Conservation (phyloP, 768 basidiomycete genomes). For the Cystobasidium tubakii region DNA sequence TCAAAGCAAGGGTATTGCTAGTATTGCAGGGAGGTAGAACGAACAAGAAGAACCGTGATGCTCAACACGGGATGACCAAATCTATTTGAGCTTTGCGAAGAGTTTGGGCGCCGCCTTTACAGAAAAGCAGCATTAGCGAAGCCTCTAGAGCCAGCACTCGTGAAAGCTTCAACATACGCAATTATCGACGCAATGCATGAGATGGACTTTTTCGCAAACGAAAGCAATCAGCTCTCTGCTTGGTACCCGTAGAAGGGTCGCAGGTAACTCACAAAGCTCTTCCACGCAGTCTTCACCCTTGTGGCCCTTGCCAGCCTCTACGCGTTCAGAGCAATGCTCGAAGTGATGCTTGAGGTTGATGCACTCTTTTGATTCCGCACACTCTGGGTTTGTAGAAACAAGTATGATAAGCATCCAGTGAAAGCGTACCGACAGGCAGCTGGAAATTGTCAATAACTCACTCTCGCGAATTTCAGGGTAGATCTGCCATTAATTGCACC, state of each 20-base stretch:
- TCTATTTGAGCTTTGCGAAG: conserved; percentile 44
- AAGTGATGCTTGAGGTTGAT: conserved; percentile 45
- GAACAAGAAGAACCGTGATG: background rate
- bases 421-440: no score
- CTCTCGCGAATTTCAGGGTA: conserved; percentile 34
- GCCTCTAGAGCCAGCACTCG: background rate
- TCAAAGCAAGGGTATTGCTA: background rate
- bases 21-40: background rate
- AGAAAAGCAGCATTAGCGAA: background rate
- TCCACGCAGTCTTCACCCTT: conserved; percentile 45
- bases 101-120: conserved; percentile 44
- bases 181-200: conserved; percentile 47
- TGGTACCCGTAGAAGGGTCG: background rate
- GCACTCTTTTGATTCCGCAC: conserved; percentile 44
- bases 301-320: conserved; percentile 43
- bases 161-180: conserved; percentile 40
- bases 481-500: background rate
- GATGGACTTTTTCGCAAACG: conserved; percentile 41
- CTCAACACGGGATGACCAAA: background rate
- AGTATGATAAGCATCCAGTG: background rate
- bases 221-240: background rate
- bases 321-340: conserved; percentile 44
- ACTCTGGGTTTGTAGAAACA: conserved; percentile 32
- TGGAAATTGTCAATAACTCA: background rate
- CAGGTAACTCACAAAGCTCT: conserved; percentile 43